Evolutionary conservation across 768 basidiomycete genomes (phyloP).

Genomic region (Mycena galericulata): DNA sequence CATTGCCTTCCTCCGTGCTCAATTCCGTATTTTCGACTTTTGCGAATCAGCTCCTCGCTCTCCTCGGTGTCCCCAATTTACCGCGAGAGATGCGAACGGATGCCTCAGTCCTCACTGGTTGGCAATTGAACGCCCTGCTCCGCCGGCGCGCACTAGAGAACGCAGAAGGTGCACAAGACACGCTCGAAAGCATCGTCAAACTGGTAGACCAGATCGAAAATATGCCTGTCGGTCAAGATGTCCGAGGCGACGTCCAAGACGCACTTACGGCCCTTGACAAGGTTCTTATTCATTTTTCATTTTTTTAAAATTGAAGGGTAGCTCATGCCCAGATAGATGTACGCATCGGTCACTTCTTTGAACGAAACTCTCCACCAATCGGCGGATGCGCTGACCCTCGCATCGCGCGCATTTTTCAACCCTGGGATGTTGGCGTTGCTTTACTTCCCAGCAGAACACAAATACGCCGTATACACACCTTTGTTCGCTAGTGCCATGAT

Average conservation of each 20-base stretch:
- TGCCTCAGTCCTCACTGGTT: slow-evolving; percentile 61
- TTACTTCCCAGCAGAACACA: slow-evolving; percentile 98
- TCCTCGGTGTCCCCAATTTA: slow-evolving; percentile 84
- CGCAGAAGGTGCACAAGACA: slow-evolving; percentile 73
- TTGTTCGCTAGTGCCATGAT: slow-evolving; percentile 92
- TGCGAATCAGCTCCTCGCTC: slow-evolving; percentile 74
- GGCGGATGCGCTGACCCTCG: slow-evolving; percentile 68
- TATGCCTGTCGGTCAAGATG: slow-evolving; percentile 90
- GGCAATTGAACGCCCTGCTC: slow-evolving; percentile 87
- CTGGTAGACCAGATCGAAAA: slow-evolving; percentile 88
- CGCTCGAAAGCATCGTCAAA: slow-evolving; percentile 84
- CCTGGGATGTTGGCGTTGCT: slow-evolving; percentile 96
- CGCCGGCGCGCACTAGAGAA: slow-evolving; percentile 81
- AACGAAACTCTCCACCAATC: slow-evolving; percentile 66
- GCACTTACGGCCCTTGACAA: slow-evolving; percentile 80
- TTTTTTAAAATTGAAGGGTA: not conserved
- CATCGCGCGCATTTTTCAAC: slow-evolving; percentile 94
- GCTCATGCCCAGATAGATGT: slow-evolving; percentile 15
- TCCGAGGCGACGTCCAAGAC: slow-evolving; percentile 75
- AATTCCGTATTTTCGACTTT: slow-evolving; percentile 72
- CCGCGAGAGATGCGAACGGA: slow-evolving; percentile 56
- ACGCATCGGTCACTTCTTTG: slow-evolving; percentile 21
- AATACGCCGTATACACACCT: slow-evolving; percentile 96
- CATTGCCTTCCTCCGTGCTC: slow-evolving; percentile 59
- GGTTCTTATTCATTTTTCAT: slow-evolving; percentile 62